Percentiles rank a stretch among this genome's conserved stretches.
These are phyloP conservation scores for Heterobasidion parviporum DNA, from an alignment of 1,284 basidiomycete genomes.

Conservation along the genomic window DNA sequence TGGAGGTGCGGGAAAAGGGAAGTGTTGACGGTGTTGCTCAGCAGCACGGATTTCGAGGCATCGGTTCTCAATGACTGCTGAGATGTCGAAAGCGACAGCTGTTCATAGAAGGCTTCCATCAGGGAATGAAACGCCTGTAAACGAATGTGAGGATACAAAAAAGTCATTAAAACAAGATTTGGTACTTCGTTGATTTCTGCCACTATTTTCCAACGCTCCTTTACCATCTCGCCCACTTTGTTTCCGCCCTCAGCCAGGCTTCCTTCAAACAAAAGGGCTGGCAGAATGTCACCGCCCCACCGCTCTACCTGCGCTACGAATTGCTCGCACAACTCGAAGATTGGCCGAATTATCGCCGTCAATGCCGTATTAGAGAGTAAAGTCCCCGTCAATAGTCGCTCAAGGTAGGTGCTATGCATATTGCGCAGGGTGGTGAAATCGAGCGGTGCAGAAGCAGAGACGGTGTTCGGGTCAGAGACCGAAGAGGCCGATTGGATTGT, in stretches of 20 bases:
- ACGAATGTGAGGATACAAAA: background rate
- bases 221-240: constrained; percentile 60
- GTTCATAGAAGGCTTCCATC: constrained; percentile 69
- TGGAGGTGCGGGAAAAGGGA: constrained; percentile 32
- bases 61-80: constrained; percentile 58
- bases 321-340: constrained; percentile 76
- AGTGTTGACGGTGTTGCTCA: constrained; percentile 52
- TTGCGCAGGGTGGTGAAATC: constrained; percentile 81
- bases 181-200: constrained; percentile 69
- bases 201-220: constrained; percentile 58
- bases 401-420: constrained; percentile 77
- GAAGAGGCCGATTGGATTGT: background rate
- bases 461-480: background rate
- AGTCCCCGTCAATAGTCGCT: constrained; percentile 73
- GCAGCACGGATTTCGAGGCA: constrained; percentile 58
- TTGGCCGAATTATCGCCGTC: constrained; percentile 56
- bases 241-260: constrained; percentile 48
- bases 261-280: constrained; percentile 74
- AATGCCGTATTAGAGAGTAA: constrained; percentile 64
- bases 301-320: constrained; percentile 81
- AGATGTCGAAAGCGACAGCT: constrained; percentile 65
- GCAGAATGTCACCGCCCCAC: constrained; percentile 89
- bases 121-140: constrained; percentile 50
- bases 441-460: constrained; percentile 28
- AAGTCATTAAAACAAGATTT: background rate